A percentile compares a stretch with the other conserved stretches of the same genome.
phyloP scores from a whole-genome alignment of 371 early-diverging fungal genomes.

The Apophysomyces ossiformis region DNA sequence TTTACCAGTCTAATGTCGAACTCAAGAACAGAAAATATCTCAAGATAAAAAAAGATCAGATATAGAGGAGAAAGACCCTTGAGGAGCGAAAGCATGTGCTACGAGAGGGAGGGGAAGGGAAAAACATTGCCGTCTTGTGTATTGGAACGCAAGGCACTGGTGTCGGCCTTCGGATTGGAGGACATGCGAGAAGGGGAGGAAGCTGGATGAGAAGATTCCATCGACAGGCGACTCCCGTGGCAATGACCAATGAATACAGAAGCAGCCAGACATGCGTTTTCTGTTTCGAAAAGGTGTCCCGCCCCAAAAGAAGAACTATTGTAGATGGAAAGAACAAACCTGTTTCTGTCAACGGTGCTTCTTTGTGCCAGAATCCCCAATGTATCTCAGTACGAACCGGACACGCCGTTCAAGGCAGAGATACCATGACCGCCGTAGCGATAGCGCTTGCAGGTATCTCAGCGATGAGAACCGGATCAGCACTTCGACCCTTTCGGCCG shows the following conservation, averaged over 20 bases:
- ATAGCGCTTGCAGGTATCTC: neutral
- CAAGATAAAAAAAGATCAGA: neutral
- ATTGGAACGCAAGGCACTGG: slow-evolving; percentile 1
- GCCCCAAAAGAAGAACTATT: neutral
- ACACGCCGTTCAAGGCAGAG: neutral
- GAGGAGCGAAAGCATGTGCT: neutral
- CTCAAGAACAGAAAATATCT: neutral
- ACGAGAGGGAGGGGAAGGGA: neutral
- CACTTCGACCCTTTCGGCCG: too few species aligned
- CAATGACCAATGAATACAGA: slow-evolving; percentile 1
- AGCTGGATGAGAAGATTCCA: neutral
- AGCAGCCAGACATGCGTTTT: neutral
- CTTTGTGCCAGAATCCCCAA: neutral
- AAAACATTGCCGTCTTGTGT: neutral
- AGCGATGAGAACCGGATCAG: neutral
- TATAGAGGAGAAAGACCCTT: slow-evolving; percentile 1
- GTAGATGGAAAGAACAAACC: neutral
- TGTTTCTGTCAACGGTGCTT: neutral
- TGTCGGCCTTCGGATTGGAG: slow-evolving; percentile 2
- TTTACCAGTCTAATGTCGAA: neutral
- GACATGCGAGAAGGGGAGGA: slow-evolving; percentile 10
- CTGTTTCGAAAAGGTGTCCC: slow-evolving; percentile 1
- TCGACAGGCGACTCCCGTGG: neutral
- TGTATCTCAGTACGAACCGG: neutral
- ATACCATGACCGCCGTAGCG: neutral